Conservation (phyloP, 2,329 filamentous ascomycete species). For the Claviceps pazoutovae region DNA sequence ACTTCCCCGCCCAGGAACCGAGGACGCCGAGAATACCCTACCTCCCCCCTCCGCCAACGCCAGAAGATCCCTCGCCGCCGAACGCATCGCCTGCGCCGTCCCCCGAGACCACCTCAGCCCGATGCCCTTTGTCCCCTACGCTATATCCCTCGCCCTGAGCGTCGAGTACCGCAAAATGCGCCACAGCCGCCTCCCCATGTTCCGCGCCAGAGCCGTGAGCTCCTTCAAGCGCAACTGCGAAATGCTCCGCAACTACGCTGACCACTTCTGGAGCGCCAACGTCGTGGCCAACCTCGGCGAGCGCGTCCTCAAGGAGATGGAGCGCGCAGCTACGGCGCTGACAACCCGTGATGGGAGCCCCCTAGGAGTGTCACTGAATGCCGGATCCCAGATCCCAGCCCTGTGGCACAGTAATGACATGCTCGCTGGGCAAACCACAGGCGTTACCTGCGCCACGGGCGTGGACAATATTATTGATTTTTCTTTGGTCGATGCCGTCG, state of each 20-base stretch:
- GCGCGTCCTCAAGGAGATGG: constrained; percentile 41
- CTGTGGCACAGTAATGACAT: constrained; percentile 9
- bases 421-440: constrained; percentile 12
- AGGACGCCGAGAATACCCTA: constrained; percentile 26
- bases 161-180: constrained; percentile 52
- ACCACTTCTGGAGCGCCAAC: constrained; percentile 43
- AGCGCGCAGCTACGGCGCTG: constrained; percentile 35
- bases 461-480: constrained; percentile 26
- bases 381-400: constrained; percentile 8
- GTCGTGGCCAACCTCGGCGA: constrained; percentile 42
- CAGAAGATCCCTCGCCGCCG: constrained; percentile 41
- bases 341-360: constrained; percentile 18
- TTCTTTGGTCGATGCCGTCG: constrained; percentile 27
- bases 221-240: constrained; percentile 41
- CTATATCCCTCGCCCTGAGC: constrained; percentile 45
- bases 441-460: constrained; percentile 14
- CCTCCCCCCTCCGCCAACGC: constrained; percentile 38
- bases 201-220: constrained; percentile 38
- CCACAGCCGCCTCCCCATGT: constrained; percentile 44
- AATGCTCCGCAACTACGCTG: constrained; percentile 37
- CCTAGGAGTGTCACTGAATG: too few species aligned
- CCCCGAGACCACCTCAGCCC: constrained; percentile 36
- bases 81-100: constrained; percentile 42
- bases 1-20: constrained; percentile 28
- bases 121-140: constrained; percentile 47